phyloP scores from a whole-genome alignment of 2,329 filamentous ascomycete species.

The Aaosphaeria pasadenensis region DNA sequence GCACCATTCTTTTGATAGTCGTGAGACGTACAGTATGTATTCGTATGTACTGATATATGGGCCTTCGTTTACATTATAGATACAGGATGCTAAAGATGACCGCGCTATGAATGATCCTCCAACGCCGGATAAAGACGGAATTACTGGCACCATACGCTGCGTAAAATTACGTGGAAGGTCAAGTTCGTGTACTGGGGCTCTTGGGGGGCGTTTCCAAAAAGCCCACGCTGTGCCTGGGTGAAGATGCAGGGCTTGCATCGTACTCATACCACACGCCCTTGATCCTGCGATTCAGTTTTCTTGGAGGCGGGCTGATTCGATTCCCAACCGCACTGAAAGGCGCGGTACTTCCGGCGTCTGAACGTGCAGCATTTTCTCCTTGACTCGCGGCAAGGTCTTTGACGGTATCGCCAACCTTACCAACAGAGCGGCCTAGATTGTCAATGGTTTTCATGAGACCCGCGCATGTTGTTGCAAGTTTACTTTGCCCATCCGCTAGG shows the following conservation, averaged over 20 bases:
- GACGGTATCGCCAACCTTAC: constrained; percentile 10
- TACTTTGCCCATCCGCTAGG: constrained; percentile 23
- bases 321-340: constrained; percentile 14
- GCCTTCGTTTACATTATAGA: too few relatives aligned
- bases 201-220: constrained; percentile 22
- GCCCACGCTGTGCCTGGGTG: constrained; percentile 12
- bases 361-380: constrained; percentile 2
- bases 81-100: too few relatives aligned
- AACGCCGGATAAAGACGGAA: too few relatives aligned
- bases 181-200: constrained; percentile 7
- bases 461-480: constrained; percentile 26
- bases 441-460: constrained; percentile 29
- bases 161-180: not conserved
- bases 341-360: constrained; percentile 9
- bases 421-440: constrained; percentile 10
- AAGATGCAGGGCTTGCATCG: constrained; percentile 2
- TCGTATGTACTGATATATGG: too few relatives aligned
- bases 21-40: too few relatives aligned
- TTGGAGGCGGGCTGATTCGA: constrained; percentile 24
- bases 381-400: constrained; percentile 4
- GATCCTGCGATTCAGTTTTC: constrained; percentile 32
- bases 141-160: too few relatives aligned
- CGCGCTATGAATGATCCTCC: too few relatives aligned
- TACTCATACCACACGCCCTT: constrained; percentile 39
- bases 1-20: too few relatives aligned